Percentiles rank a stretch among this genome's conserved stretches.
phyloP scores from a whole-genome alignment of 106 monocot species.

The Ottelia alismoides region DNA sequence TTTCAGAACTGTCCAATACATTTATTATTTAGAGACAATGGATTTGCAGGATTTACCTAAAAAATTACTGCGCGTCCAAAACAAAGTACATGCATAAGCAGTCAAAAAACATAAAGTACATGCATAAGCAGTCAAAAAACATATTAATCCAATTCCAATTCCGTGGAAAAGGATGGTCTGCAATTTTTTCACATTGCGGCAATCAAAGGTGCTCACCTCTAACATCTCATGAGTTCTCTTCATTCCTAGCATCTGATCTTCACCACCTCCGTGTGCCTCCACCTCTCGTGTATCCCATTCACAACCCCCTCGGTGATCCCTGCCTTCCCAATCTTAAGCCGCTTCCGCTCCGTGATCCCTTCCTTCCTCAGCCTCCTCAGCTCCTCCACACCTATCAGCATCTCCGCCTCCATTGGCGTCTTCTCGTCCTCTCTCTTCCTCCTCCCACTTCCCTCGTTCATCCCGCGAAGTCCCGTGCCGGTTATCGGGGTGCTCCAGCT shows the following conservation, averaged over 20 bases:
- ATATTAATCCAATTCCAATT: no score
- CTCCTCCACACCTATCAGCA: constrained; percentile 35
- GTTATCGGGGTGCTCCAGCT: constrained; percentile 79
- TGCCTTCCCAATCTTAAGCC: constrained; percentile 75
- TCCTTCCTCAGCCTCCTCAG: constrained; percentile 43
- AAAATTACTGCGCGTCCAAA: no score
- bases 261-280: constrained; percentile 70
- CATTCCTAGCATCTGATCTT: constrained; percentile 96
- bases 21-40: no score
- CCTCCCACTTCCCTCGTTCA: constrained; percentile 13
- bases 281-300: constrained; percentile 96
- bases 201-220: constrained; percentile 38
- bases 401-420: constrained; percentile 53
- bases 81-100: no score
- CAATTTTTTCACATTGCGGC: no score
- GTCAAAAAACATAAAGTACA: no score
- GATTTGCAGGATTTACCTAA: no score
- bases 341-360: constrained; percentile 47
- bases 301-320: constrained; percentile 93
- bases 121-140: no score
- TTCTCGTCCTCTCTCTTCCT: not conserved
- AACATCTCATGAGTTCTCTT: constrained; percentile 89
- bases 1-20: no score
- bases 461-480: constrained; percentile 37
- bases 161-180: not conserved